phyloP scores from a whole-genome alignment of 2,329 filamentous ascomycete genomes.

The Fusarium zealandicum region DNA sequence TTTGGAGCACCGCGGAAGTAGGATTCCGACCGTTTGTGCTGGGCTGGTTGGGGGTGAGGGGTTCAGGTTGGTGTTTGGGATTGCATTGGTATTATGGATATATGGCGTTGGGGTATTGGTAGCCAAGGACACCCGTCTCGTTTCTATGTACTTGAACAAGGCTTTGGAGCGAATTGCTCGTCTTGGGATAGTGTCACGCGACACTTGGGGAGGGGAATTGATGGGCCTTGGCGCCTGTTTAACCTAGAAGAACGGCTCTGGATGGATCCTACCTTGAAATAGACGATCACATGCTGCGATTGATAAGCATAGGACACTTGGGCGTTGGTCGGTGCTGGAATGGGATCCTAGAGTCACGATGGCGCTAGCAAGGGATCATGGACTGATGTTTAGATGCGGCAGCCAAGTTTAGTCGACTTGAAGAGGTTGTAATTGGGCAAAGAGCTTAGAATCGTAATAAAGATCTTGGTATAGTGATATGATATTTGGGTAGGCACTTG shows the following conservation, averaged over 20 bases:
- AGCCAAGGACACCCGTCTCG: background rate
- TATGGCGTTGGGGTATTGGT: slow-evolving; percentile 18
- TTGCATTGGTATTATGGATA: slow-evolving; percentile 2
- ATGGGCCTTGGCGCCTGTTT: background rate
- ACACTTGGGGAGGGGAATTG: background rate
- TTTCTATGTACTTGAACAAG: background rate
- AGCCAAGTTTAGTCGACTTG: too few relatives aligned
- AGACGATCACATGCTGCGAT: too few relatives aligned
- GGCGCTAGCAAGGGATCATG: background rate
- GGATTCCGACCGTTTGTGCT: slow-evolving; percentile 6
- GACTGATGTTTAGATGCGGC: too few relatives aligned
- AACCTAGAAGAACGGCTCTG: too few relatives aligned
- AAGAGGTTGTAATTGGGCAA: too few relatives aligned
- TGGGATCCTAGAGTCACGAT: background rate
- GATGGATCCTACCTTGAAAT: too few relatives aligned
- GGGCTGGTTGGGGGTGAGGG: background rate
- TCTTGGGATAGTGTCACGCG: background rate
- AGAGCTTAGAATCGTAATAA: too few relatives aligned
- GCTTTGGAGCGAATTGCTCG: background rate
- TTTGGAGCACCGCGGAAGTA: slow-evolving; percentile 63
- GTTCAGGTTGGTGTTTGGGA: slow-evolving; percentile 13
- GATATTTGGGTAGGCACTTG: too few relatives aligned
- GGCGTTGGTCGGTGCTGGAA: too few relatives aligned
- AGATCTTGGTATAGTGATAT: too few relatives aligned
- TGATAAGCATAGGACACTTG: too few relatives aligned